Conservation (phyloP, 108 stramenopile species). For the Nannochloropsis oceanica region DNA sequence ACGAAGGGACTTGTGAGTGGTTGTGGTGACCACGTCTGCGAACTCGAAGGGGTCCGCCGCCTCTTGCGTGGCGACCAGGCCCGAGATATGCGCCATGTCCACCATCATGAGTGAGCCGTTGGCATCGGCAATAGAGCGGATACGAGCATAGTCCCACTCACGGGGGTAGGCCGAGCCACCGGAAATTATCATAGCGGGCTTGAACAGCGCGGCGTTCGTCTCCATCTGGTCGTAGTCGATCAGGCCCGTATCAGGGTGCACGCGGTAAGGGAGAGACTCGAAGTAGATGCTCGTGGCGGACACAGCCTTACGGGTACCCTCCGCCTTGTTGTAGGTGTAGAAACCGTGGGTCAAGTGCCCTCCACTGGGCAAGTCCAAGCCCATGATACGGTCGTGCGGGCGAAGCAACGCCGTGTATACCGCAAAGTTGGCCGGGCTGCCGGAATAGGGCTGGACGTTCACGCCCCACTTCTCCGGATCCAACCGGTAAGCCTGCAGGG, state of each 20-base stretch:
- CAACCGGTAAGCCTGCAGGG: conserved; percentile 87
- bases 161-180: conserved; percentile 99
- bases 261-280: conserved; percentile 95
- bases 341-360: conserved; percentile 98
- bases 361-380: conserved; percentile 93
- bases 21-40: conserved; percentile 97
- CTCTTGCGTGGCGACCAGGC: conserved; percentile 87
- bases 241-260: conserved; percentile 82
- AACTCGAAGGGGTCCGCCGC: conserved; percentile 77
- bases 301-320: conserved; percentile 77
- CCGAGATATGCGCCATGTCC: conserved; percentile 99
- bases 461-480: conserved; percentile 95
- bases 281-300: conserved; percentile 99
- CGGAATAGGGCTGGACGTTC: conserved; percentile 79
- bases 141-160: conserved; percentile 94
- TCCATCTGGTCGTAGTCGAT: conserved; percentile 86
- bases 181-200: conserved; percentile 91
- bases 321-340: conserved; percentile 97
- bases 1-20: conserved; percentile 99
- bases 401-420: conserved; percentile 90
- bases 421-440: conserved; percentile 98
- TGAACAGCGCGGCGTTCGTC: conserved; percentile 79
- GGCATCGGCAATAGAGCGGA: conserved; percentile 93
- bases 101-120: conserved; percentile 92
- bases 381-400: conserved; percentile 99